phyloP scores from a whole-genome alignment of 768 basidiomycete species.

The Lentinula edodes region DNA sequence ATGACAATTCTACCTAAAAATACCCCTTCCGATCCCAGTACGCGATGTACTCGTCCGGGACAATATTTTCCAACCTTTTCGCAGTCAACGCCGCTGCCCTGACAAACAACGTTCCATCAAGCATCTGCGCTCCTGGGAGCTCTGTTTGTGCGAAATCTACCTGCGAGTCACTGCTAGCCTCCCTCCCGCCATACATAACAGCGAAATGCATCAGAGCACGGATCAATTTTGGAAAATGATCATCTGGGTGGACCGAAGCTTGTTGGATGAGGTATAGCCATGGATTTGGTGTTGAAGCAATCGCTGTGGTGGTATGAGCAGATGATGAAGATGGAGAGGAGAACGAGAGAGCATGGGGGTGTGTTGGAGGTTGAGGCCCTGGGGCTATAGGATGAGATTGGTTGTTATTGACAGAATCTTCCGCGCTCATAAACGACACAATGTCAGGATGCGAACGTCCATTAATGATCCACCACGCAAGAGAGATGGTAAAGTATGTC shows the following conservation, averaged over 20 bases:
- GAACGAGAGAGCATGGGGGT: slow-evolving; percentile 16
- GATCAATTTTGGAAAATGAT: slow-evolving; percentile 46
- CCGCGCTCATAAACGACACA: slow-evolving; percentile 35
- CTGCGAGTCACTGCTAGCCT: slow-evolving; percentile 11
- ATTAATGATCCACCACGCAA: slow-evolving; percentile 52
- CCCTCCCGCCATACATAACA: slow-evolving; percentile 36
- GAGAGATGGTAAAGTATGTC: slow-evolving; percentile 45
- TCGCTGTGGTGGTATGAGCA: background rate
- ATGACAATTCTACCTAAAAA: background rate
- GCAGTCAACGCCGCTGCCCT: slow-evolving; percentile 47
- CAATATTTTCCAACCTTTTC: background rate
- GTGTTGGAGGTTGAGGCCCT: background rate
- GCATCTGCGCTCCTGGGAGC: slow-evolving; percentile 41
- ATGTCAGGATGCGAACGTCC: slow-evolving; percentile 50
- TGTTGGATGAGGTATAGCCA: slow-evolving; percentile 56
- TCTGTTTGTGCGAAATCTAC: slow-evolving; percentile 28
- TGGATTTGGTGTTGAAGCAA: slow-evolving; percentile 37
- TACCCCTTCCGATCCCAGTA: slow-evolving; percentile 3
- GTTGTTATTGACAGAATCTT: slow-evolving; percentile 3
- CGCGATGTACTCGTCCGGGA: background rate
- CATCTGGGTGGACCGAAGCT: slow-evolving; percentile 52
- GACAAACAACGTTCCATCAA: slow-evolving; percentile 66
- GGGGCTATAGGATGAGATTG: slow-evolving; percentile 41
- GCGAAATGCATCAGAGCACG: slow-evolving; percentile 45
- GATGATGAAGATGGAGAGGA: slow-evolving; percentile 25